Evolutionary conservation across 352 stramenopile species (phyloP).

Genomic region (Phytophthora foliorum): DNA sequence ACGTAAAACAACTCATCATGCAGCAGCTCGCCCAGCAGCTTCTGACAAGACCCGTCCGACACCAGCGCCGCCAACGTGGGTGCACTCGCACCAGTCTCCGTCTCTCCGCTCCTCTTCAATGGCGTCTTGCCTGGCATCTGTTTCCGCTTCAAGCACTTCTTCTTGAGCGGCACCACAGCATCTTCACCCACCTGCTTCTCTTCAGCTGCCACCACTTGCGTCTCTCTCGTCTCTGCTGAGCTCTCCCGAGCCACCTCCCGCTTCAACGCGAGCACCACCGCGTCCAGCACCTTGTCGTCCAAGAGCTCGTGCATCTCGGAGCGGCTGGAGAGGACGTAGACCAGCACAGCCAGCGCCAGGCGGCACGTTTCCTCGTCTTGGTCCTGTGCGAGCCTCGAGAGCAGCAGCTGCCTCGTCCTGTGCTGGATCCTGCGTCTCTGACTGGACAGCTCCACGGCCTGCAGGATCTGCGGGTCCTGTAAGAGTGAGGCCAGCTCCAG

Average conservation of each 20-base stretch:
- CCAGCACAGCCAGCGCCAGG: slow-evolving; percentile 47
- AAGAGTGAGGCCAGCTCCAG: slow-evolving; percentile 55
- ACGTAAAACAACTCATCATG: slow-evolving; percentile 43
- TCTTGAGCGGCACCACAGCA: slow-evolving; percentile 27
- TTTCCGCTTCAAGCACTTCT: slow-evolving; percentile 70
- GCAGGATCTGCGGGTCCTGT: slow-evolving; percentile 40
- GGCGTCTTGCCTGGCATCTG: background rate
- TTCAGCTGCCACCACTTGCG: slow-evolving; percentile 3
- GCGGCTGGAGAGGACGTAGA: slow-evolving; percentile 48
- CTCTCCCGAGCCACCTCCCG: slow-evolving; percentile 12
- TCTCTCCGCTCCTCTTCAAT: background rate
- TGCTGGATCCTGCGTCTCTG: slow-evolving; percentile 25
- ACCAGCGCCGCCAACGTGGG: slow-evolving; percentile 2
- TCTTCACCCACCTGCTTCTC: slow-evolving; percentile 44
- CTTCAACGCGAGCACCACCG: slow-evolving; percentile 38
- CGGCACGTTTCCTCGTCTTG: slow-evolving; percentile 3
- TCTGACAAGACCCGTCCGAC: slow-evolving; percentile 11
- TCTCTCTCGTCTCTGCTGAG: background rate
- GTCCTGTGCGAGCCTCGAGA: slow-evolving; percentile 15
- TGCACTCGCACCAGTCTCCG: background rate
- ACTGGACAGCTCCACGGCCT: slow-evolving; percentile 45
- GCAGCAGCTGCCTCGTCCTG: slow-evolving; percentile 49
- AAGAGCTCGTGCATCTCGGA: slow-evolving; percentile 48
- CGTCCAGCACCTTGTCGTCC: slow-evolving; percentile 43
- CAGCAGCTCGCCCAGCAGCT: slow-evolving; percentile 39